Percentiles rank a stretch among this genome's conserved stretches.
Conservation (phyloP, 2,329 filamentous ascomycete genomes). For the Fusarium irregulare region DNA sequence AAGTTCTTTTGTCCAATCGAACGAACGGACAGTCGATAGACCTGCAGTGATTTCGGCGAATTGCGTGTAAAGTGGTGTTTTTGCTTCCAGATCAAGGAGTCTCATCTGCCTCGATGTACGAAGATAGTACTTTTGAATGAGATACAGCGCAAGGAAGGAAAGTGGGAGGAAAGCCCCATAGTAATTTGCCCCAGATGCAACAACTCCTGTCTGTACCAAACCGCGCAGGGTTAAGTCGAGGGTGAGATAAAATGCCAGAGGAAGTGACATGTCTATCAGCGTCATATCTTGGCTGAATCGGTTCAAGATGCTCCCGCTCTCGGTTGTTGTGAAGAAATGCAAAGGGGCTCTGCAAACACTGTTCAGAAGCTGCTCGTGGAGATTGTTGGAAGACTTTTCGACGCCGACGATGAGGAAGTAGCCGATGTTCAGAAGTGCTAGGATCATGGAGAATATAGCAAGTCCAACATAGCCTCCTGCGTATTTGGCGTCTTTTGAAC, state of each 20-base stretch:
- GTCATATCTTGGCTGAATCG: conserved; percentile 58
- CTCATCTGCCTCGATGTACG: conserved; percentile 64
- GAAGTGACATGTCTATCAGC: conserved; percentile 55
- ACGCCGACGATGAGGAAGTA: conserved; percentile 44
- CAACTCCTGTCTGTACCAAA: conserved; percentile 39
- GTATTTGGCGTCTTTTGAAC: conserved; percentile 32
- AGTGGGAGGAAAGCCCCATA: conserved; percentile 56
- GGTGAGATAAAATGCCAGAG: conserved; percentile 49
- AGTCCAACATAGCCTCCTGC: conserved; percentile 43
- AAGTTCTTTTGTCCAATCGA: conserved; percentile 57
- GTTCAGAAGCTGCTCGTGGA: conserved; percentile 40
- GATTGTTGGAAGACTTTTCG: conserved; percentile 39
- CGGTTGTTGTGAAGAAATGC: conserved; percentile 55
- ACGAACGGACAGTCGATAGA: conserved; percentile 61
- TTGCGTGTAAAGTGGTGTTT: conserved; percentile 62
- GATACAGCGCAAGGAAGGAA: conserved; percentile 54
- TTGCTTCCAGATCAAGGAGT: conserved; percentile 63
- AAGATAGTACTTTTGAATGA: conserved; percentile 62
- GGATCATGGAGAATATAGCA: conserved; percentile 24
- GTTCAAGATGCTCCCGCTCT: conserved; percentile 56
- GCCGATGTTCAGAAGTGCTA: conserved; percentile 22
- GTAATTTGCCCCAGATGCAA: conserved; percentile 42
- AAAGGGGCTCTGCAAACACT: conserved; percentile 52
- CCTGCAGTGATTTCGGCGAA: conserved; percentile 62
- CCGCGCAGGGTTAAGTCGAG: conserved; percentile 46